phyloP scores from a whole-genome alignment of 768 basidiomycete genomes.

The Boletus patriciae region DNA sequence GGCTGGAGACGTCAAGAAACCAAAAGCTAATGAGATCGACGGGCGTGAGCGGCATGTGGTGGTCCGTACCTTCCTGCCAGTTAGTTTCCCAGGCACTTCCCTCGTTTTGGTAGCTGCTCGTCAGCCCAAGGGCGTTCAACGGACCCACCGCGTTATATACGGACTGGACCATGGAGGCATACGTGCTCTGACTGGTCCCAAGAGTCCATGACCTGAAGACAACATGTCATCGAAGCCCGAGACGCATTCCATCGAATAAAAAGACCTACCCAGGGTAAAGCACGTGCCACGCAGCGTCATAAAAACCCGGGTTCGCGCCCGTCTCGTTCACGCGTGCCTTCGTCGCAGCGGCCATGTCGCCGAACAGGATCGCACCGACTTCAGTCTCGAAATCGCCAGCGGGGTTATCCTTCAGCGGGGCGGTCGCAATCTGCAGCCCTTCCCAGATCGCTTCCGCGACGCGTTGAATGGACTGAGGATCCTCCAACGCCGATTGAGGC shows the following conservation, averaged over 20 bases:
- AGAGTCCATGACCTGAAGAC: conserved; percentile 16
- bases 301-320: conserved; percentile 21
- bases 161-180: neutral
- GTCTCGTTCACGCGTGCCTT: conserved; percentile 12
- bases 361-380: conserved; percentile 5
- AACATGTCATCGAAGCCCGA: neutral
- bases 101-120: conserved; percentile 22
- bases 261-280: conserved; percentile 4
- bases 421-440: conserved; percentile 9
- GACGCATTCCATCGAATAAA: too few relatives aligned
- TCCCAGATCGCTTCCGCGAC: conserved; percentile 22
- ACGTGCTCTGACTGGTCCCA: conserved; percentile 1
- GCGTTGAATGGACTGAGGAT: neutral
- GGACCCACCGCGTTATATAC: conserved; percentile 8
- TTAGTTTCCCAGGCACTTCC: conserved; percentile 12
- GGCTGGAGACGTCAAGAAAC: neutral
- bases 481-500: conserved; percentile 11
- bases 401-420: neutral
- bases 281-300: conserved; percentile 20
- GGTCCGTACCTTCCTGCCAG: conserved; percentile 13
- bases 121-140: conserved; percentile 11
- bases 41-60: neutral
- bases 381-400: neutral
- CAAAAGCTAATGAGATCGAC: neutral
- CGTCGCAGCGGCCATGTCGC: conserved; percentile 13